Evolutionary conservation across 192 early-diverging fungal species (phyloP).

Genomic region (Backusella sp.): DNA sequence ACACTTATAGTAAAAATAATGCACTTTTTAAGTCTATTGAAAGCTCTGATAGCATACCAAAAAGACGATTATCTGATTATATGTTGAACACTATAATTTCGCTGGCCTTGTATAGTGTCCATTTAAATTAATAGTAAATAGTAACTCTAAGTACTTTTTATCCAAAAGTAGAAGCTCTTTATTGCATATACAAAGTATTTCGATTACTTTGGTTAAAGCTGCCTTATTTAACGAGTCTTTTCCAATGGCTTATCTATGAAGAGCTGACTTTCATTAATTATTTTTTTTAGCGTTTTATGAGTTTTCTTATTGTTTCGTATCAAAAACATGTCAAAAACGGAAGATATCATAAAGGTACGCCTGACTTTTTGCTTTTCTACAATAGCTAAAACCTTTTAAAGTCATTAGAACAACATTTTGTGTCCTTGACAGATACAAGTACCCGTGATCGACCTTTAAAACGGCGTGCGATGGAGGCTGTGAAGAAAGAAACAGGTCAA

Average conservation of each 20-base stretch:
- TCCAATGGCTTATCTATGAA: neutral
- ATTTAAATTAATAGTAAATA: neutral
- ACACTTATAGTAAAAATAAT: neutral
- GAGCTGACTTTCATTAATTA: neutral
- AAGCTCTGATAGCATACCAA: neutral
- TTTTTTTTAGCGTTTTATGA: neutral
- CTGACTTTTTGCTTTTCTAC: neutral
- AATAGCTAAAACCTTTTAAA: neutral
- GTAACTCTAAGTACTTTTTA: neutral
- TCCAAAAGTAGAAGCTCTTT: neutral
- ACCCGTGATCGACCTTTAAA: conserved; percentile 18
- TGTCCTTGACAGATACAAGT: neutral
- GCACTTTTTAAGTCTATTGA: neutral
- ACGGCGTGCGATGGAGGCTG: neutral
- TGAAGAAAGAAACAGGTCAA: neutral
- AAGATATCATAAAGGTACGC: neutral
- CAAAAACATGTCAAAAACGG: neutral
- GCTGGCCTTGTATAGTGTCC: neutral
- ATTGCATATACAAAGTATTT: too few relatives aligned
- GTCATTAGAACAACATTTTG: conserved; percentile 2
- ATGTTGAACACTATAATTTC: neutral
- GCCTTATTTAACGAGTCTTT: neutral
- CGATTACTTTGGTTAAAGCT: too few relatives aligned
- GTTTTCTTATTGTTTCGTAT: neutral
- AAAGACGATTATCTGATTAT: neutral